Evolutionary conservation across 805 yeast genomes (phyloP).

Genomic region (Metschnikowia santaceciliae): DNA sequence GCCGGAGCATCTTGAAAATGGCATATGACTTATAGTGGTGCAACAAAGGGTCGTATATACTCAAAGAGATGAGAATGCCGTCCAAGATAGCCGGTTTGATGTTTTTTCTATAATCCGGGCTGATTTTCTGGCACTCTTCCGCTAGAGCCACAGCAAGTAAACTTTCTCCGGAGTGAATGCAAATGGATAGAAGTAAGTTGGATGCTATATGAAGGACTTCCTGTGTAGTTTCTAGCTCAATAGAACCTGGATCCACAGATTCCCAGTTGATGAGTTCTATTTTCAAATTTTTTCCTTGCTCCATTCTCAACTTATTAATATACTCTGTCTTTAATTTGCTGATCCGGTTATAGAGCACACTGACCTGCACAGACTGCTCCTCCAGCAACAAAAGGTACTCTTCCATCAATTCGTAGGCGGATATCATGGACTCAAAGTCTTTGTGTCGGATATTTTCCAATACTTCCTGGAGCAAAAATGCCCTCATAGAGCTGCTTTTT

Average conservation of each 20-base stretch:
- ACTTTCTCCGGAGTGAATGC: conserved; percentile 2
- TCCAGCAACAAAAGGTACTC: conserved; percentile 1
- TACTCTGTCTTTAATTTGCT: not conserved
- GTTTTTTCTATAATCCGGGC: not conserved
- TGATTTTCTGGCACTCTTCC: not conserved
- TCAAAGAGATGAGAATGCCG: conserved; percentile 8
- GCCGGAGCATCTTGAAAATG: conserved; percentile 8
- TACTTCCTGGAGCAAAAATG: conserved; percentile 1
- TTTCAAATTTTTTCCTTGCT: too few species aligned
- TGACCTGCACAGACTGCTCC: not conserved
- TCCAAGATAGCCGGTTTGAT: conserved; percentile 7
- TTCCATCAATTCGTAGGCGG: conserved; percentile 1
- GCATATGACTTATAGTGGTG: conserved; percentile 13
- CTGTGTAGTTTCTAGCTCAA: not conserved
- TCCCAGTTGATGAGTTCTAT: not conserved
- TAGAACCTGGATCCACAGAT: too few species aligned
- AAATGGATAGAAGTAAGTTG: conserved; percentile 3
- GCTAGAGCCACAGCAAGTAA: conserved; percentile 1
- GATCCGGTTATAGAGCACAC: not conserved
- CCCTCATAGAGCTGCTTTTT: conserved; percentile 1
- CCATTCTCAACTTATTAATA: too few species aligned
- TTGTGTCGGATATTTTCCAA: not conserved
- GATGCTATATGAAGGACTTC: not conserved
- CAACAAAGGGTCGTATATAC: conserved; percentile 8
- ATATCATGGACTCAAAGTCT: not conserved